Evolutionary conservation across 2,329 filamentous ascomycete species (phyloP).

Genomic region (Triangularia setosa): DNA sequence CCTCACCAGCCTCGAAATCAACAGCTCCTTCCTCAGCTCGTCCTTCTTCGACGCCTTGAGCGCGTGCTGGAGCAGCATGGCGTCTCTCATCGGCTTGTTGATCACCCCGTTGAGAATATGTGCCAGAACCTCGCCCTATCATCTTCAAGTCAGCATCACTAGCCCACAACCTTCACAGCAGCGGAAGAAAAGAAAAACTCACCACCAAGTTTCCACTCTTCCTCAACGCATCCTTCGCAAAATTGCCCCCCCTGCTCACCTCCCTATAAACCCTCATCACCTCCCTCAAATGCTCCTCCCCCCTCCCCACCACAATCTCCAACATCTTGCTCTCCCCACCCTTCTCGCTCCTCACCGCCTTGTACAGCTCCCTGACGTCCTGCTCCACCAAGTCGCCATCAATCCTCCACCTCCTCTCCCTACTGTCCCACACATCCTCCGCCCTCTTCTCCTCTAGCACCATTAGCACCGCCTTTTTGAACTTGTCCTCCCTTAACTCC

Average conservation of each 20-base stretch:
- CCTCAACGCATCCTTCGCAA: constrained; percentile 79
- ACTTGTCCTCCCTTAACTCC: constrained; percentile 94
- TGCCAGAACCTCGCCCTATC: constrained; percentile 84
- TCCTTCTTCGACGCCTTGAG: constrained; percentile 70
- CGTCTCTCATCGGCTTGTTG: constrained; percentile 90
- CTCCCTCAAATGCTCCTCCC: constrained; percentile 76
- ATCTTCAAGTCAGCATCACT: neutral
- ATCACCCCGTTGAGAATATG: constrained; percentile 96
- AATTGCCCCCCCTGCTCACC: constrained; percentile 66
- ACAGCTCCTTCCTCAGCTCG: constrained; percentile 71
- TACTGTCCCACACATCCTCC: constrained; percentile 65
- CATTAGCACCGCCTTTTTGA: constrained; percentile 80
- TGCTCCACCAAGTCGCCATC: constrained; percentile 60
- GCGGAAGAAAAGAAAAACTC: constrained; percentile 40
- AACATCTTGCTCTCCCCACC: constrained; percentile 89
- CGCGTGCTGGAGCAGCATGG: constrained; percentile 85
- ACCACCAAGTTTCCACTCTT: constrained; percentile 93
- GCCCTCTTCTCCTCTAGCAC: constrained; percentile 80
- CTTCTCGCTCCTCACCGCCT: constrained; percentile 64
- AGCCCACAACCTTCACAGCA: neutral
- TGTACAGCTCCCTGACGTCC: constrained; percentile 70
- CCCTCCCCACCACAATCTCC: constrained; percentile 73
- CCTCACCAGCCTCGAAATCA: constrained; percentile 82
- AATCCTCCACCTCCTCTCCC: constrained; percentile 54
- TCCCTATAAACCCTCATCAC: constrained; percentile 74